Base-by-base conservation (phyloP, 1,284 basidiomycete genomes). In the Microbotryum intermedium region DNA sequence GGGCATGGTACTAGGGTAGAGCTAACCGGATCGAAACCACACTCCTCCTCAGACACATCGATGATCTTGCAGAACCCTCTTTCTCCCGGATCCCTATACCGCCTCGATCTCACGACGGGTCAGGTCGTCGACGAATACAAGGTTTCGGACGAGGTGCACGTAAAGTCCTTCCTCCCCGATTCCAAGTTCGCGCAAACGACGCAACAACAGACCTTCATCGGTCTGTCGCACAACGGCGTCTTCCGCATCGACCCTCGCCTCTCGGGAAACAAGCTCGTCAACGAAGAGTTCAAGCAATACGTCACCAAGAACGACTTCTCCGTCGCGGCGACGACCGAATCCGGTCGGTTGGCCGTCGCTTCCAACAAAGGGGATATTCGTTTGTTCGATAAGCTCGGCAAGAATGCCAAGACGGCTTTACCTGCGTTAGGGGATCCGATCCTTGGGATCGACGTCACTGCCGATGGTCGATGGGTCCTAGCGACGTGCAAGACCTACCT, bases 121-220 rank as follows among this genome's bases (percentile, higher is more conserved):
- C 95, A 97, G 77, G 86, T 99, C 46, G 91, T 98, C 9, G 95
- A 99, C 72, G 94, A 98, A 75, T 97, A 92, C 93, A 94, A 93
- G 74, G 85, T 98, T 20, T 87, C 93, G 72, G 91, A 97, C 53
- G 81, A 87, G 70, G 81, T 97, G 60, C 79, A 81, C 18, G 88
- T 97, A 60, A 82, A 86, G 72, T 87, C 94, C 73, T 89, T 98
- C 71, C 83, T 94, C 1, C 93, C 95, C 5, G 86, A 90, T 44
- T 86, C 82, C 76, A 99, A 99, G 77, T 97, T 90, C 71, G 92
- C 95, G 4, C 92, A 90, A 71, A 95, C 86, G 73, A 94, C 93
- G 42, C 82, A 82, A 51, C 86, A 95, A 72, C 88, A 95, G 75
- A 98, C 94, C 2, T 80, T 98, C 60, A 85, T 98, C 69, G 94